Evolutionary conservation across 345 rosid genomes (phyloP).

Genomic region (Litchi chinensis): DNA sequence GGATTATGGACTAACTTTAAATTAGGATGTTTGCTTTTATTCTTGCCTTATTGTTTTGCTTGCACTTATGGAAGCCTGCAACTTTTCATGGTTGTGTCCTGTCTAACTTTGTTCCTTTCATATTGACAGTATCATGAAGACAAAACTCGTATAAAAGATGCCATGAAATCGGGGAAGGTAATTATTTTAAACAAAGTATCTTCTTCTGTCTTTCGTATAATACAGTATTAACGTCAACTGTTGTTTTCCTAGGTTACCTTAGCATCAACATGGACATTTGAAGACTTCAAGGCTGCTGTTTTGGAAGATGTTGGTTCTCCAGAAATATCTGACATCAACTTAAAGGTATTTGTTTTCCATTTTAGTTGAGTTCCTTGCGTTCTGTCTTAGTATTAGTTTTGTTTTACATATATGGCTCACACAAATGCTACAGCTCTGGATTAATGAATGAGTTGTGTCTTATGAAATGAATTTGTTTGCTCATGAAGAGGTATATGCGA

Average conservation of each 20-base stretch:
- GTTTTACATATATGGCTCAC: background rate
- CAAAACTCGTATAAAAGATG: slow-evolving; percentile 73
- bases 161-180: slow-evolving; percentile 79
- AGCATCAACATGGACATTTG: slow-evolving; percentile 65
- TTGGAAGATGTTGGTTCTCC: slow-evolving; percentile 52
- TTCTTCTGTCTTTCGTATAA: background rate
- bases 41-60: background rate
- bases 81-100: background rate
- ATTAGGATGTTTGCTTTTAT: slow-evolving; percentile 2
- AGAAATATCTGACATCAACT: slow-evolving; percentile 68
- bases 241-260: slow-evolving; percentile 51
- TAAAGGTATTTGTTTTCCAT: slow-evolving; percentile 54
- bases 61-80: background rate
- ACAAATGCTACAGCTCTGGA: background rate
- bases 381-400: background rate
- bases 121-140: slow-evolving; percentile 80
- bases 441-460: too few relatives aligned
- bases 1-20: background rate
- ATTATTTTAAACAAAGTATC: slow-evolving; percentile 10
- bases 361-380: background rate
- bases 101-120: slow-evolving; percentile 11
- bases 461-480: background rate
- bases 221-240: slow-evolving; percentile 14
- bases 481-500: background rate
- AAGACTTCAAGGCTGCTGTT: slow-evolving; percentile 73